Percentiles rank a stretch among this genome's conserved stretches.
phyloP scores from a whole-genome alignment of 306 rosid species.

The Cyamopsis tetragonoloba region DNA sequence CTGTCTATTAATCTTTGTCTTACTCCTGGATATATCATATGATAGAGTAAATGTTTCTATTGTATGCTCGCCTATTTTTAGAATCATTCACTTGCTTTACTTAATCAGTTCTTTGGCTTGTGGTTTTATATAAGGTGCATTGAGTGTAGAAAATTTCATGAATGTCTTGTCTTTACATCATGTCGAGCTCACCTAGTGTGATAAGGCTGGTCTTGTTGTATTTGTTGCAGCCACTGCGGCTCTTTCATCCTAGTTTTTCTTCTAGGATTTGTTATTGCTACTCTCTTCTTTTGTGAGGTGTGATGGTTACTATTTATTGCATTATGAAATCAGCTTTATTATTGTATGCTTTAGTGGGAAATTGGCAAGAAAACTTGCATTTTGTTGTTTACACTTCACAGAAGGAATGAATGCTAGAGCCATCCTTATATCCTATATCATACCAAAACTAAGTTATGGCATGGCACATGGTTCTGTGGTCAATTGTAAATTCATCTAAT shows the following conservation, averaged over 20 bases:
- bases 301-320: neutral
- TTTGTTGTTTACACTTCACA: slow-evolving; percentile 3
- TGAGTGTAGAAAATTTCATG: neutral
- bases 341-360: neutral
- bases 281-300: neutral
- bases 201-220: too few relatives aligned
- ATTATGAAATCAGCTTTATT: neutral
- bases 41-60: neutral
- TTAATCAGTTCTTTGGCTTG: neutral
- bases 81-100: neutral
- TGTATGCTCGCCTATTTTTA: neutral
- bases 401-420: neutral
- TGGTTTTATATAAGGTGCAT: neutral
- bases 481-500: neutral
- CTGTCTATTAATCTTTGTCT: neutral
- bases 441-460: neutral
- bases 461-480: neutral
- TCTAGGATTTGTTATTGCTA: neutral
- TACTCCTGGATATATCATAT: neutral
- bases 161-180: neutral
- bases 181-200: too few relatives aligned
- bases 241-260: neutral
- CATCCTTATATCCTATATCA: neutral
- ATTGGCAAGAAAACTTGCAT: neutral
- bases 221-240: too few relatives aligned